These are phyloP conservation scores for Hypoxylon cercidicola DNA, from an alignment of 495 filamentous ascomycete genomes.

Conservation along the genomic window DNA sequence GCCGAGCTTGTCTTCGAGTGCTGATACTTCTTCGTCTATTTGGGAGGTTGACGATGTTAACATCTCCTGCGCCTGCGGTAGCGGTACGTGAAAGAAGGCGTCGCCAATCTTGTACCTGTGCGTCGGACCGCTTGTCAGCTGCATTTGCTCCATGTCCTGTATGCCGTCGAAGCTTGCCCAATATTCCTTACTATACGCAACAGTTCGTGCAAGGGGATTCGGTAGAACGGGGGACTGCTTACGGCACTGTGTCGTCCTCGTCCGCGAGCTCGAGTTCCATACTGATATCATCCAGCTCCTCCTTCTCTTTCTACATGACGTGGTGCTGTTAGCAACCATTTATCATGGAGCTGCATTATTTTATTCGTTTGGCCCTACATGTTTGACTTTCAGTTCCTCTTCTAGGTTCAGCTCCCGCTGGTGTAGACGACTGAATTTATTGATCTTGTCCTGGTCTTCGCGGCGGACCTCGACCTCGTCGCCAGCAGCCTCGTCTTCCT, in stretches of 20 bases:
- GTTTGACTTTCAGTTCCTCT: conserved; percentile 83
- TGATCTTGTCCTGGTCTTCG: conserved; percentile 98
- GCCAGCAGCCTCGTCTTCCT: conserved; percentile 84
- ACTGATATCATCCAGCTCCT: conserved; percentile 92
- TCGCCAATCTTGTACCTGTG: conserved; percentile 95
- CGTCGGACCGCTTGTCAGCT: conserved; percentile 29
- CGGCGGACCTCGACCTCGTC: conserved; percentile 92
- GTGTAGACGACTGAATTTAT: conserved; percentile 94
- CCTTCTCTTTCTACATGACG: conserved; percentile 87
- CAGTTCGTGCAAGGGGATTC: neutral
- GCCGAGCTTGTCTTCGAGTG: conserved; percentile 78
- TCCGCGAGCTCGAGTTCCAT: conserved; percentile 93
- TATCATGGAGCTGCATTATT: neutral
- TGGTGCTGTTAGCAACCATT: conserved; percentile 37
- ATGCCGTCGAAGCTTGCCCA: neutral
- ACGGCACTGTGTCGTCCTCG: conserved; percentile 94
- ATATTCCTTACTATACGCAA: neutral
- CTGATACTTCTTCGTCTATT: conserved; percentile 78
- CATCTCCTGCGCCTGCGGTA: conserved; percentile 84
- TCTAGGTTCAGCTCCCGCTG: conserved; percentile 81
- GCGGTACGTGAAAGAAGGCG: conserved; percentile 86
- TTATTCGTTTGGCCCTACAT: conserved; percentile 64
- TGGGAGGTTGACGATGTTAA: conserved; percentile 74
- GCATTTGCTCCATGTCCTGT: neutral
- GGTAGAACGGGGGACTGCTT: conserved; percentile 41